Percentiles rank a stretch among this genome's conserved stretches.
phyloP scores from a whole-genome alignment of 352 stramenopile genomes.

The Pythium vanterpoolii region DNA sequence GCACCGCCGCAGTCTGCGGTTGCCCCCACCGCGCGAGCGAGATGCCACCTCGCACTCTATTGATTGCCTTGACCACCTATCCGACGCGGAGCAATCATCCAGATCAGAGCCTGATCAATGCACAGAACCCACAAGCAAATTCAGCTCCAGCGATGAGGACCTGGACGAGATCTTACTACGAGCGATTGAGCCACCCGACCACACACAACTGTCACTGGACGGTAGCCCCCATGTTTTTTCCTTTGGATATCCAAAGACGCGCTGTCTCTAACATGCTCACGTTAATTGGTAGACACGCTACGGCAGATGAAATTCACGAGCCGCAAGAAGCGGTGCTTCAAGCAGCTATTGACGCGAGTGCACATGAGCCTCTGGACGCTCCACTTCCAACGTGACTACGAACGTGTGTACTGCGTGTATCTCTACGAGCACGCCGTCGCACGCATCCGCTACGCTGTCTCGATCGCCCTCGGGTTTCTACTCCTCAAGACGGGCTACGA shows the following conservation, averaged over 20 bases:
- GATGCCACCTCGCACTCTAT: too few relatives aligned
- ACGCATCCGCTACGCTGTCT: slow-evolving; percentile 35
- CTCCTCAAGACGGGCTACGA: slow-evolving; percentile 30
- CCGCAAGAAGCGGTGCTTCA: slow-evolving; percentile 33
- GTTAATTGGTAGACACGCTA: slow-evolving; percentile 20
- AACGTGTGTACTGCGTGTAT: slow-evolving; percentile 26
- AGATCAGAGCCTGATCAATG: not conserved
- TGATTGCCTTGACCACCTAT: too few relatives aligned
- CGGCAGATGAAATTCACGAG: slow-evolving; percentile 29
- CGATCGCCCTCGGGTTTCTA: slow-evolving; percentile 29
- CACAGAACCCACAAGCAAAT: not conserved
- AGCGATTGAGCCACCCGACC: slow-evolving; percentile 33
- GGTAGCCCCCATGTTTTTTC: slow-evolving; percentile 6
- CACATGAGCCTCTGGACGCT: slow-evolving; percentile 40
- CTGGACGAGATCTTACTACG: slow-evolving; percentile 27
- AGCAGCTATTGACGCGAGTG: slow-evolving; percentile 32
- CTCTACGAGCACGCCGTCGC: slow-evolving; percentile 29
- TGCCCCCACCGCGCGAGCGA: too few relatives aligned
- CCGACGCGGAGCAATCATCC: too few relatives aligned
- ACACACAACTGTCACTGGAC: slow-evolving; percentile 22
- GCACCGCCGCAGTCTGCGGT: too few relatives aligned
- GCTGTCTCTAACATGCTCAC: not conserved
- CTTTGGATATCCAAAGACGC: not conserved
- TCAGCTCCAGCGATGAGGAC: not conserved
- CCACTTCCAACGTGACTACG: slow-evolving; percentile 32